Evolutionary conservation across 371 early-diverging fungal genomes (phyloP).

Genomic region (Dipsacomyces acuminosporus): DNA sequence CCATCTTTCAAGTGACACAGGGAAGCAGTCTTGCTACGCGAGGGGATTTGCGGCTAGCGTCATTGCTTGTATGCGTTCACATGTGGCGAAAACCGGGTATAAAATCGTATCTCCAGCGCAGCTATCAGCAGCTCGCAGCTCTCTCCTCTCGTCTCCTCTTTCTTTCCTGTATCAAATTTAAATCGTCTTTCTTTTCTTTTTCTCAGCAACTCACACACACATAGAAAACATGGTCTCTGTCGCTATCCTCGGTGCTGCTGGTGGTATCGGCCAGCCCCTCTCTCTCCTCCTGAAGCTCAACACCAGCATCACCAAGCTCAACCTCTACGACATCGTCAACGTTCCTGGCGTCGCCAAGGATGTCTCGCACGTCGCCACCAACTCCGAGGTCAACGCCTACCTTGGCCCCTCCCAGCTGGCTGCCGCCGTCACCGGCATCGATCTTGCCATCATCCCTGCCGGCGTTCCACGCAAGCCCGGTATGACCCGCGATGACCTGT

Average conservation of each 20-base stretch:
- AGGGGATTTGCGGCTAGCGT: no score
- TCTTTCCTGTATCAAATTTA: no score
- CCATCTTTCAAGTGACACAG: no score
- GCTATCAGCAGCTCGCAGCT: no score
- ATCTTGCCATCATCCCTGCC: constrained; percentile 94
- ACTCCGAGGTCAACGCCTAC: constrained; percentile 76
- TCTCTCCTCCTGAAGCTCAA: constrained; percentile 79
- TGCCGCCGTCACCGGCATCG: constrained; percentile 72
- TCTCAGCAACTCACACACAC: not conserved
- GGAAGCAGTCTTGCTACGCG: no score
- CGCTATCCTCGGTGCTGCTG: constrained; percentile 83
- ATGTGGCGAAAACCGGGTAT: no score
- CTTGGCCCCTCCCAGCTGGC: constrained; percentile 69
- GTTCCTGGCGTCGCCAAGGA: constrained; percentile 93
- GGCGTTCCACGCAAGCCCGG: constrained; percentile 99
- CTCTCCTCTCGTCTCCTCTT: no score
- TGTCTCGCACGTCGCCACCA: constrained; percentile 91
- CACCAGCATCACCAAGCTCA: constrained; percentile 71
- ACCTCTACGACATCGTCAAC: constrained; percentile 94
- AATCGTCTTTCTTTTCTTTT: no score
- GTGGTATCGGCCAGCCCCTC: constrained; percentile 88
- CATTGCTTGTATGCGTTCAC: no score
- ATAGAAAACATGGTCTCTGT: constrained; percentile 52
- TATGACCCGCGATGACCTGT: constrained; percentile 98
- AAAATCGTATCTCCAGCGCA: no score